Conservation (phyloP, 306 rosid species). For the Boehmeria nivea region DNA sequence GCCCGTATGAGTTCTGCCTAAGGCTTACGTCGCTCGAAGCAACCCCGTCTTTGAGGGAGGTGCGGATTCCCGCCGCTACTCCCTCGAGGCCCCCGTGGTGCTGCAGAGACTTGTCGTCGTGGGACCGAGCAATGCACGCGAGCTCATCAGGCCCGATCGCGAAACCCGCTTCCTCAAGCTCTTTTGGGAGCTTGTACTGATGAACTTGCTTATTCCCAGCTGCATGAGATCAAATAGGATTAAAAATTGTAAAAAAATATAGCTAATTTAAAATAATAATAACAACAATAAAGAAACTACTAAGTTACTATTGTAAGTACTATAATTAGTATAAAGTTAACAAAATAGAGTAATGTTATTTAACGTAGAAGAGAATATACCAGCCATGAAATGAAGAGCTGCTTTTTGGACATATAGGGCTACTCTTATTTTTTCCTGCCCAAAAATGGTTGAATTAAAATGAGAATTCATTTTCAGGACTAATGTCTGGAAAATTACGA, state of each 20-base stretch:
- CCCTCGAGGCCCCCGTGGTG: constrained; percentile 52
- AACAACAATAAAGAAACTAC: too few relatives aligned
- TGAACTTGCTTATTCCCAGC: constrained; percentile 51
- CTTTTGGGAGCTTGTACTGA: constrained; percentile 35
- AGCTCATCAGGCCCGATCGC: constrained; percentile 56
- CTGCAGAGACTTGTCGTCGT: constrained; percentile 43
- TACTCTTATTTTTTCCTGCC: constrained; percentile 67
- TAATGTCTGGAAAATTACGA: background rate
- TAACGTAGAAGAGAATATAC: constrained; percentile 25
- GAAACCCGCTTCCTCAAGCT: constrained; percentile 57
- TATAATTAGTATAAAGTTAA: too few relatives aligned
- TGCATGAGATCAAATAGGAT: background rate
- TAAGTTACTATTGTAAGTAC: too few relatives aligned
- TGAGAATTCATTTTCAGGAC: background rate
- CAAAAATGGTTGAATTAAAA: constrained; percentile 22
- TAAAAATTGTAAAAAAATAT: background rate
- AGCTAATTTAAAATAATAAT: too few relatives aligned
- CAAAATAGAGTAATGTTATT: too few relatives aligned
- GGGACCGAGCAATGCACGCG: constrained; percentile 55
- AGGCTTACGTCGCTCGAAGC: constrained; percentile 32
- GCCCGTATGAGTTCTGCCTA: constrained; percentile 53
- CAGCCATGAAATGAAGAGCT: constrained; percentile 67
- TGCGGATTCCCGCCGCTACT: constrained; percentile 42
- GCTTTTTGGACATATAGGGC: constrained; percentile 76
- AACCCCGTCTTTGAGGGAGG: constrained; percentile 48